These are phyloP conservation scores for Massarina eburnea DNA, from an alignment of 2,329 filamentous ascomycete genomes.

Conservation along the genomic window DNA sequence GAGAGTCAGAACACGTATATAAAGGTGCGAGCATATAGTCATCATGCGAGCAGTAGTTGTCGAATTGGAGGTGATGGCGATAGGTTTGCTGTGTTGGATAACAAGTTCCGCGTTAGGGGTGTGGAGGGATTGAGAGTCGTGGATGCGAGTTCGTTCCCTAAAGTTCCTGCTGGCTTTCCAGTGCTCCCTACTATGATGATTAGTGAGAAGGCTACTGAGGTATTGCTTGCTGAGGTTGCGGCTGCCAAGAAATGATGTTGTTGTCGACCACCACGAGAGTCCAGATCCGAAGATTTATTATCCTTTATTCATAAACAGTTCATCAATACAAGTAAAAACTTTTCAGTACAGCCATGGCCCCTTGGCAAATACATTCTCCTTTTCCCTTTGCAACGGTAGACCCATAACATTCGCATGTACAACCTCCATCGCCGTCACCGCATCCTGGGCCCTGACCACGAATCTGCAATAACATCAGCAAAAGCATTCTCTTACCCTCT, in stretches of 20 bases:
- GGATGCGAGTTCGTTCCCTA: conserved; percentile 24
- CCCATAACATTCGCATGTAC: conserved; percentile 94
- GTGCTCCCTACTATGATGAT: conserved; percentile 12
- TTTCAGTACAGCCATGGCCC: too few relatives aligned
- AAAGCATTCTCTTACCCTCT: too few relatives aligned
- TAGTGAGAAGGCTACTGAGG: conserved; percentile 59
- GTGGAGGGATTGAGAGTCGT: conserved; percentile 16
- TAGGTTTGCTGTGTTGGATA: conserved; percentile 17
- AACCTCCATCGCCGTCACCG: conserved; percentile 91
- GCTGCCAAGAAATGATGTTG: background rate
- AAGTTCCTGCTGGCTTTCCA: conserved; percentile 47
- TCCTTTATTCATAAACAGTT: too few relatives aligned
- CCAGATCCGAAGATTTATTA: too few relatives aligned
- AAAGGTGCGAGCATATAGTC: conserved; percentile 21
- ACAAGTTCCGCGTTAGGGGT: conserved; percentile 17
- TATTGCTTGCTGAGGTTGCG: conserved; percentile 40
- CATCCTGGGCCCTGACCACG: conserved; percentile 89
- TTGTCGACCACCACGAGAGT: too few relatives aligned
- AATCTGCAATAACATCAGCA: conserved; percentile 99
- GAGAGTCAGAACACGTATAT: conserved; percentile 32
- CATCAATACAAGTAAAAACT: too few relatives aligned
- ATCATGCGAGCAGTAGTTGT: conserved; percentile 19
- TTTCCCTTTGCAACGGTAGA: too few relatives aligned
- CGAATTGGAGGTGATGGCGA: conserved; percentile 16
- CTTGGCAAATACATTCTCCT: too few relatives aligned